These are phyloP conservation scores for Cyberlindnera mycetangii DNA, from an alignment of 805 yeast genomes.

Conservation along the genomic window DNA sequence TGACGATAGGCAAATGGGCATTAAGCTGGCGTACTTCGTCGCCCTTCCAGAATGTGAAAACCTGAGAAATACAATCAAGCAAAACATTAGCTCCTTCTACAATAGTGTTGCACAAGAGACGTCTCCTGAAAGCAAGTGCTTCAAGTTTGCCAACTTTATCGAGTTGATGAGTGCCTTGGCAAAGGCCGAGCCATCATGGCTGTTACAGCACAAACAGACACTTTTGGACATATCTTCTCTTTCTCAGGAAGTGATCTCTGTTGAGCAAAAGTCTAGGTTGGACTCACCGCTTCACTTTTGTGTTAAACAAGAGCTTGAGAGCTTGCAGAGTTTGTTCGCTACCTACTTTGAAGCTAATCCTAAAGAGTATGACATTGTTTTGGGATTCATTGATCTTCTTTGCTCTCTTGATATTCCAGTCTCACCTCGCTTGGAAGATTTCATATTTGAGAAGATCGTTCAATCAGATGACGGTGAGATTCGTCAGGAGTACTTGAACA, in stretches of 20 bases:
- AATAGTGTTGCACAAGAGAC: constrained; percentile 47
- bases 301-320: constrained; percentile 63
- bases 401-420: constrained; percentile 45
- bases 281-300: constrained; percentile 66
- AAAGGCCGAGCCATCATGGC: constrained; percentile 54
- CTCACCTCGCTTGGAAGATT: constrained; percentile 50
- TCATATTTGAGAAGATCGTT: constrained; percentile 54
- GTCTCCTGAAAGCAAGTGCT: constrained; percentile 50
- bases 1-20: constrained; percentile 58
- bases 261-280: constrained; percentile 41
- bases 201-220: constrained; percentile 45
- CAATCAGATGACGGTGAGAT: constrained; percentile 42
- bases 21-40: constrained; percentile 65
- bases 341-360: constrained; percentile 33
- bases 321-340: constrained; percentile 51
- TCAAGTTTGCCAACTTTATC: constrained; percentile 69
- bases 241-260: constrained; percentile 41
- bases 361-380: constrained; percentile 36
- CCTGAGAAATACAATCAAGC: constrained; percentile 54
- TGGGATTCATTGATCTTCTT: constrained; percentile 42
- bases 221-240: constrained; percentile 42
- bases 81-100: constrained; percentile 47
- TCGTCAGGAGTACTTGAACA: constrained; percentile 50
- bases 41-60: constrained; percentile 50
- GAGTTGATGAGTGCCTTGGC: constrained; percentile 59